Conservation (phyloP, 371 early-diverging fungal species). For the Mucor indicus region DNA sequence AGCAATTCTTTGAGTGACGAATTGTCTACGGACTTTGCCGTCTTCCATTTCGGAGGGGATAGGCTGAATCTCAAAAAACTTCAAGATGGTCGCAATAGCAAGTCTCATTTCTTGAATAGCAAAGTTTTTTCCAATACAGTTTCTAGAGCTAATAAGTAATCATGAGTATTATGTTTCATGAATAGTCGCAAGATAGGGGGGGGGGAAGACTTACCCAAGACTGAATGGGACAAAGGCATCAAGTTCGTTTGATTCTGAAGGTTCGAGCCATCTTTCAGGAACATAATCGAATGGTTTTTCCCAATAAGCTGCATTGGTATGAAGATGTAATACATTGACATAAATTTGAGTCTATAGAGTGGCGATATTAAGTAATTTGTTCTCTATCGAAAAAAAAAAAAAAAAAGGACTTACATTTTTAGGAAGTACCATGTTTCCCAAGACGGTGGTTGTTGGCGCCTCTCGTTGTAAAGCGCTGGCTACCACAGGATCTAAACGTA, state of each 20-base stretch:
- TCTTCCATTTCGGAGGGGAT: constrained; percentile 25
- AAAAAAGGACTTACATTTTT: constrained; percentile 34
- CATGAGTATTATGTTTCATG: too few relatives aligned
- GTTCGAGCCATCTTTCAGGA: constrained; percentile 35
- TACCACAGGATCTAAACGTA: constrained; percentile 31
- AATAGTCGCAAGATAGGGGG: too few relatives aligned
- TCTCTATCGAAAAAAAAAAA: too few relatives aligned
- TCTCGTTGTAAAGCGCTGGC: constrained; percentile 22
- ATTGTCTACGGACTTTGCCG: constrained; percentile 17
- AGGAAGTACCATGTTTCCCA: constrained; percentile 15
- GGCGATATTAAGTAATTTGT: too few relatives aligned
- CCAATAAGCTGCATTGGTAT: constrained; percentile 25
- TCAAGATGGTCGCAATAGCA: constrained; percentile 29
- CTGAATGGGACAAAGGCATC: constrained; percentile 46
- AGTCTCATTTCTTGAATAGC: constrained; percentile 48
- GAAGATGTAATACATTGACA: constrained; percentile 12
- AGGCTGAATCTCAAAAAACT: constrained; percentile 23
- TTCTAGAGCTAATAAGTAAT: too few relatives aligned
- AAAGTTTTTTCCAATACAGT: constrained; percentile 54
- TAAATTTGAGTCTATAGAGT: constrained; percentile 15
- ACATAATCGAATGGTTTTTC: constrained; percentile 17
- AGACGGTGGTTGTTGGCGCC: constrained; percentile 8
- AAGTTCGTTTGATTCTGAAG: constrained; percentile 9
- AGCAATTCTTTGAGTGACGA: constrained; percentile 23
- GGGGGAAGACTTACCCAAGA: too few relatives aligned